Percentiles rank a stretch among this genome's conserved stretches.
Evolutionary conservation across 2,329 filamentous ascomycete species (phyloP).

Genomic region (Cryphonectria nitschkei): DNA sequence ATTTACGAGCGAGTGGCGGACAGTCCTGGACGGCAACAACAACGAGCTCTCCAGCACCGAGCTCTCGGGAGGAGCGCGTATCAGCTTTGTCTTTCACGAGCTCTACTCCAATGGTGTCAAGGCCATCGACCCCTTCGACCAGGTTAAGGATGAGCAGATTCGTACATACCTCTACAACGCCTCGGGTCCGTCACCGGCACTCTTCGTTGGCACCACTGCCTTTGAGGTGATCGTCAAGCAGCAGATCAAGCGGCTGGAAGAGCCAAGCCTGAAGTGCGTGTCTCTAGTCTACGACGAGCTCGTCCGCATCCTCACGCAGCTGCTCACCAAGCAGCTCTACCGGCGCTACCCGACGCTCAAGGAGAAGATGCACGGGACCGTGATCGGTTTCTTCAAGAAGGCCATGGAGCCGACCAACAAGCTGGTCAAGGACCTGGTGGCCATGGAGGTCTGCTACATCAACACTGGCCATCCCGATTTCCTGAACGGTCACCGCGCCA

Average conservation of each 20-base stretch:
- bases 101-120: slow-evolving; percentile 97
- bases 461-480: slow-evolving; percentile 99
- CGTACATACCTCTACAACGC: slow-evolving; percentile 98
- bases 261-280: slow-evolving; percentile 96
- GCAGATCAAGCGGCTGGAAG: slow-evolving; percentile 94
- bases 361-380: slow-evolving; percentile 93
- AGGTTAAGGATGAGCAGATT: slow-evolving; percentile 97
- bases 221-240: slow-evolving; percentile 99
- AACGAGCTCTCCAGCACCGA: slow-evolving; percentile 93
- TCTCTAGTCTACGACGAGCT: slow-evolving; percentile 97
- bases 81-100: slow-evolving; percentile 99
- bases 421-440: slow-evolving; percentile 87
- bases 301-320: slow-evolving; percentile 89
- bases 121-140: slow-evolving; percentile 95
- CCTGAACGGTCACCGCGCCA: slow-evolving; percentile 87
- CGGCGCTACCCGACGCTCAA: slow-evolving; percentile 91
- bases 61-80: slow-evolving; percentile 94
- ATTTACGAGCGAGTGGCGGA: slow-evolving; percentile 97
- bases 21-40: slow-evolving; percentile 94
- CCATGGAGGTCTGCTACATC: slow-evolving; percentile 97
- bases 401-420: slow-evolving; percentile 98
- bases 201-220: slow-evolving; percentile 97
- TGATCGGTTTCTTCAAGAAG: slow-evolving; percentile 96
- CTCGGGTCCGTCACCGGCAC: slow-evolving; percentile 93
- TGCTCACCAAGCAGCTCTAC: slow-evolving; percentile 87